Conservation (phyloP, 2,329 filamentous ascomycete genomes). For the Conoideocrella luteorostrata region DNA sequence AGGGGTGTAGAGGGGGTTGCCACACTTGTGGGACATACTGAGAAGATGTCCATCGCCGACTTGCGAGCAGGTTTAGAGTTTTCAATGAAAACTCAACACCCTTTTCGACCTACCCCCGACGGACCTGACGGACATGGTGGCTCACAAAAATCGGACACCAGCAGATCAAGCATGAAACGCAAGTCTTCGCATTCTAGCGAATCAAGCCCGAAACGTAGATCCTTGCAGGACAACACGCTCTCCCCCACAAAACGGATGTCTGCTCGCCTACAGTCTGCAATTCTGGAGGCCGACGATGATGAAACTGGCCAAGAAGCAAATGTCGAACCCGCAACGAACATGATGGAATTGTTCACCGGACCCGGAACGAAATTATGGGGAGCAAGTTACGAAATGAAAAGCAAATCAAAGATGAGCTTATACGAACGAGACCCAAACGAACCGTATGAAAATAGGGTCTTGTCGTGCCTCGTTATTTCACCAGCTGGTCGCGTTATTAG, state of each 20-base stretch:
- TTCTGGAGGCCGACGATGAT: too few relatives aligned
- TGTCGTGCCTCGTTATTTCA: conserved; percentile 9
- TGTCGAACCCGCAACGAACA: too few relatives aligned
- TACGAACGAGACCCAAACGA: conserved; percentile 9
- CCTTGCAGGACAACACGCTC: too few relatives aligned
- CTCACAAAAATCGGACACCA: too few relatives aligned
- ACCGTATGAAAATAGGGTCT: conserved; percentile 10
- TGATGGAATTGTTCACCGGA: too few relatives aligned
- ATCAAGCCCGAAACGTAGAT: too few relatives aligned
- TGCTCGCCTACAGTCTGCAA: too few relatives aligned
- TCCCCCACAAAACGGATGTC: too few relatives aligned
- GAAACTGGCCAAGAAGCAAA: too few relatives aligned
- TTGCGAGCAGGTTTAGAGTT: conserved; percentile 11
- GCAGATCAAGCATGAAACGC: conserved; percentile 7
- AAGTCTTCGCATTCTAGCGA: conserved; percentile 5
- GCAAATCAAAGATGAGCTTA: conserved; percentile 9
- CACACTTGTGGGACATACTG: conserved; percentile 10
- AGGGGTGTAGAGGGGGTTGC: conserved; percentile 13
- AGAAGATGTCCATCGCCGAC: conserved; percentile 11
- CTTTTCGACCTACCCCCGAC: conserved; percentile 9
- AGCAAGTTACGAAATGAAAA: too few relatives aligned
- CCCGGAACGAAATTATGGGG: too few relatives aligned
- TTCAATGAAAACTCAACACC: not conserved
- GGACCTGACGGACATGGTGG: too few relatives aligned
- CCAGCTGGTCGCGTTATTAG: conserved; percentile 9